Conservation (phyloP, 2,329 filamentous ascomycete species). For the Aspergillus pseudoviridinutans region DNA sequence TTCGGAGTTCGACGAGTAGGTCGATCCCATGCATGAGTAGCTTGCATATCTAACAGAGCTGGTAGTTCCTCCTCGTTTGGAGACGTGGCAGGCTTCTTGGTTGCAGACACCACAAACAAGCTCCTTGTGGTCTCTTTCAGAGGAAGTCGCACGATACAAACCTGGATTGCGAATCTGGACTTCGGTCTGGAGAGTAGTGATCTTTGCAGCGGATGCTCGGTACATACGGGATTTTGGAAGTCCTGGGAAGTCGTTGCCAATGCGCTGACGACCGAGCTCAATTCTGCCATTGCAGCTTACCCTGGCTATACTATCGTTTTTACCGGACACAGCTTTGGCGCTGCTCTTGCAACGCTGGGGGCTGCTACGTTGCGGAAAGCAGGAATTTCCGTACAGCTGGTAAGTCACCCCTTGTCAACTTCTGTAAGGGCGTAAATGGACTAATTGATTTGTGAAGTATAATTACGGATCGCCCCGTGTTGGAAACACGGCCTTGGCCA, state of each 20-base stretch:
- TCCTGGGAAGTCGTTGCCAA: constrained; percentile 41
- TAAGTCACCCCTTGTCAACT: constrained; percentile 24
- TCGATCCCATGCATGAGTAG: not conserved
- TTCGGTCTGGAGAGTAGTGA: constrained; percentile 26
- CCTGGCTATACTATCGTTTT: constrained; percentile 43
- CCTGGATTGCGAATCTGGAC: constrained; percentile 33
- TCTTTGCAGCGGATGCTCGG: constrained; percentile 44
- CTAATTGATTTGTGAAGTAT: constrained; percentile 26
- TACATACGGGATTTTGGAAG: constrained; percentile 46
- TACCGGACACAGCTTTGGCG: constrained; percentile 51
- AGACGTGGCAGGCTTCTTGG: constrained; percentile 47
- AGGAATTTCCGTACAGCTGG: constrained; percentile 41
- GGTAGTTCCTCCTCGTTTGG: constrained; percentile 18
- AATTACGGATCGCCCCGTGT: constrained; percentile 43
- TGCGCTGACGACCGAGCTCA: constrained; percentile 37
- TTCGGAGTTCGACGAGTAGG: constrained; percentile 48
- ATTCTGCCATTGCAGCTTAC: constrained; percentile 25
- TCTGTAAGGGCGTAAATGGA: constrained; percentile 3
- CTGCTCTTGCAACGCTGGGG: constrained; percentile 47
- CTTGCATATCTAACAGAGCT: not conserved
- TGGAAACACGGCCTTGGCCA: constrained; percentile 36
- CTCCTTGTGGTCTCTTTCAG: constrained; percentile 35
- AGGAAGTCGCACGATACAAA: constrained; percentile 27
- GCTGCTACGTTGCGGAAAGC: constrained; percentile 43
- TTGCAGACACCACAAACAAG: constrained; percentile 43